Conservation (phyloP, 2,329 filamentous ascomycete genomes). For the Phaeoacremonium minimum region DNA sequence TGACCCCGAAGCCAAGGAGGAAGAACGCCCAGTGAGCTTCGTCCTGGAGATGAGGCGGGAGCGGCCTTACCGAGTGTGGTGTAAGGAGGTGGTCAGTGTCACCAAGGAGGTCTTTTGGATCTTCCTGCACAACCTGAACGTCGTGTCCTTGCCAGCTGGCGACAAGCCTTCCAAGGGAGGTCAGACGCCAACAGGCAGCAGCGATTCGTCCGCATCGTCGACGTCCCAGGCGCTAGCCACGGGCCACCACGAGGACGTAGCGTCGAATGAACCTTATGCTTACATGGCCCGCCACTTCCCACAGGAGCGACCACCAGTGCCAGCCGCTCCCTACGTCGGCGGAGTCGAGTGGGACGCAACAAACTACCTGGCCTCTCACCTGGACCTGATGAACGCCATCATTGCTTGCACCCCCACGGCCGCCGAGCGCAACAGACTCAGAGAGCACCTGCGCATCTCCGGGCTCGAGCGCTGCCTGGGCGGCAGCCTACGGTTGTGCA, state of each 20-base stretch:
- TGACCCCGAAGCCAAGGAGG: conserved; percentile 73
- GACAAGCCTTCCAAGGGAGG: conserved; percentile 27
- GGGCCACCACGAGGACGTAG: conserved; percentile 20
- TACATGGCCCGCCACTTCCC: conserved; percentile 76
- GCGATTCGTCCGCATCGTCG: conserved; percentile 5
- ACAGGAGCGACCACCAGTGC: conserved; percentile 79
- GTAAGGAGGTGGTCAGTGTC: conserved; percentile 85
- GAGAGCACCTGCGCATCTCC: conserved; percentile 73
- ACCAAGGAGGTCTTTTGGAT: conserved; percentile 99
- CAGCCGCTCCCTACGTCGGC: conserved; percentile 91
- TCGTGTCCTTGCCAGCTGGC: conserved; percentile 61
- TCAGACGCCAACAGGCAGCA: conserved; percentile 12
- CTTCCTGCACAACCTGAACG: conserved; percentile 90
- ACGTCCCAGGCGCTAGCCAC: conserved; percentile 1
- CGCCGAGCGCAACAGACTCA: conserved; percentile 70
- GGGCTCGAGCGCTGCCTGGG: conserved; percentile 92
- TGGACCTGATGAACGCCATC: conserved; percentile 89
- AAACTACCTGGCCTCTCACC: conserved; percentile 87
- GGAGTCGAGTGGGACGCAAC: conserved; percentile 99
- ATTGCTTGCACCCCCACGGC: conserved; percentile 72
- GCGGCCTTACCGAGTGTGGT: conserved; percentile 89
- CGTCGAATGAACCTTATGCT: conserved; percentile 38
- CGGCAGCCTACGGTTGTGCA: conserved; percentile 79
- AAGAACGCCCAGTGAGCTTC: conserved; percentile 74
- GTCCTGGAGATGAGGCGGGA: conserved; percentile 85